Conservation (phyloP, 441 rosid genomes). For the Breynia disticha region DNA sequence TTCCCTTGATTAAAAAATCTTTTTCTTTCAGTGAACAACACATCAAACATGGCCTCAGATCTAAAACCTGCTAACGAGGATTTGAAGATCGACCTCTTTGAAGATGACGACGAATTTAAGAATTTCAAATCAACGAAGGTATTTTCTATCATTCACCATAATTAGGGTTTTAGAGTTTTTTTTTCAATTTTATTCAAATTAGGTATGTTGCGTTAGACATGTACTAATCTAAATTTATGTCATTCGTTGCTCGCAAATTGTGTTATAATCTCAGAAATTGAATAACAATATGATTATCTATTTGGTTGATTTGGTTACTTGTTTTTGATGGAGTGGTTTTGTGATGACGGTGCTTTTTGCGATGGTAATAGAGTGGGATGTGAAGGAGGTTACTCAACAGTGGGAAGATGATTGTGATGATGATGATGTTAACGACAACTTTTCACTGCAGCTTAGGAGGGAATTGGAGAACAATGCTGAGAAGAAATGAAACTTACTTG, state of each 20-base stretch:
- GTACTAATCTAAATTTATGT: too few relatives aligned
- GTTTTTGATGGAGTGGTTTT: too few relatives aligned
- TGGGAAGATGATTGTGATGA: conserved; percentile 99
- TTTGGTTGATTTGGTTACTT: too few relatives aligned
- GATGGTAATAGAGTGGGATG: conserved; percentile 55
- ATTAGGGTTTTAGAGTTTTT: background rate
- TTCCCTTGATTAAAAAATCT: too few relatives aligned
- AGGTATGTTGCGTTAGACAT: too few relatives aligned
- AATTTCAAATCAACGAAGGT: conserved; percentile 76
- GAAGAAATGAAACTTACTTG: conserved; percentile 30
- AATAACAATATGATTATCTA: too few relatives aligned
- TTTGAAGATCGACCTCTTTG: conserved; percentile 71
- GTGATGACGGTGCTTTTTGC: too few relatives aligned
- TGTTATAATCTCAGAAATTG: too few relatives aligned
- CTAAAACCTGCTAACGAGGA: conserved; percentile 53
- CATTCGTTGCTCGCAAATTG: too few relatives aligned
- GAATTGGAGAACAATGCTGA: conserved; percentile 50
- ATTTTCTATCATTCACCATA: background rate
- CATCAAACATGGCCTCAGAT: conserved; percentile 49
- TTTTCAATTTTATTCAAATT: too few relatives aligned
- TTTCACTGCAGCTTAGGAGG: conserved; percentile 74
- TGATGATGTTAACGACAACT: conserved; percentile 83
- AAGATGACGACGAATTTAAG: conserved; percentile 95
- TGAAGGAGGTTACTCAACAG: conserved; percentile 59
- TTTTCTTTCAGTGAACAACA: background rate